Percentiles rank a stretch among this genome's conserved stretches.
Conservation (phyloP, 805 yeast genomes). For the Candida taoyuanica region DNA sequence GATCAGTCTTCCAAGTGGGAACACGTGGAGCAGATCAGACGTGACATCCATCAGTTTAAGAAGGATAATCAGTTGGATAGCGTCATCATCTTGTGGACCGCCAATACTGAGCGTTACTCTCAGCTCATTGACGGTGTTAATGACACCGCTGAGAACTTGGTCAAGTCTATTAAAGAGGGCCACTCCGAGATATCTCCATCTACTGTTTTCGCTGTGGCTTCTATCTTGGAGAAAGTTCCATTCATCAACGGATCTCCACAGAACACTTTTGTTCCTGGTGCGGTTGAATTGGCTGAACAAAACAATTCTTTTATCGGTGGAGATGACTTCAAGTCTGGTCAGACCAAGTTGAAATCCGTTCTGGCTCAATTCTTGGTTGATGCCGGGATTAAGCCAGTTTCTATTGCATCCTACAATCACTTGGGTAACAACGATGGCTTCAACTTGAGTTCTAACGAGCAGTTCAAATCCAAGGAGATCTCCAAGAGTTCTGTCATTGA, state of each 20-base stretch:
- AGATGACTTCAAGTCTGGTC: slow-evolving; percentile 96
- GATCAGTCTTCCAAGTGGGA: slow-evolving; percentile 70
- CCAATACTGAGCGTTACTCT: slow-evolving; percentile 92
- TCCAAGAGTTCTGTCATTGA: slow-evolving; percentile 91
- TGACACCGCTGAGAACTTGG: slow-evolving; percentile 79
- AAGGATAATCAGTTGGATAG: slow-evolving; percentile 67
- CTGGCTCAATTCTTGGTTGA: slow-evolving; percentile 93
- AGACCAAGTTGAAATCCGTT: slow-evolving; percentile 93
- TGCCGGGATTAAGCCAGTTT: slow-evolving; percentile 93
- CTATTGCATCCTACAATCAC: slow-evolving; percentile 94
- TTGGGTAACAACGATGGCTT: slow-evolving; percentile 95
- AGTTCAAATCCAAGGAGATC: slow-evolving; percentile 93
- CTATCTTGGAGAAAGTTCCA: slow-evolving; percentile 81
- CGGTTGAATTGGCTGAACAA: slow-evolving; percentile 80
- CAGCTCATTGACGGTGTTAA: slow-evolving; percentile 75
- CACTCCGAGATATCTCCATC: slow-evolving; percentile 89
- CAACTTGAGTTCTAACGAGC: slow-evolving; percentile 86
- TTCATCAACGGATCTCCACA: slow-evolving; percentile 97
- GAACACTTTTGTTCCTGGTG: slow-evolving; percentile 96
- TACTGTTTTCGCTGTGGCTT: slow-evolving; percentile 90
- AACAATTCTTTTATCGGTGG: slow-evolving; percentile 83
- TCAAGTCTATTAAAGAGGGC: slow-evolving; percentile 67
- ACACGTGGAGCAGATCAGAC: slow-evolving; percentile 82
- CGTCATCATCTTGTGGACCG: slow-evolving; percentile 93
- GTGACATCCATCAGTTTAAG: slow-evolving; percentile 79